phyloP scores from a whole-genome alignment of 352 stramenopile genomes.

The Pseudoperonospora humuli region DNA sequence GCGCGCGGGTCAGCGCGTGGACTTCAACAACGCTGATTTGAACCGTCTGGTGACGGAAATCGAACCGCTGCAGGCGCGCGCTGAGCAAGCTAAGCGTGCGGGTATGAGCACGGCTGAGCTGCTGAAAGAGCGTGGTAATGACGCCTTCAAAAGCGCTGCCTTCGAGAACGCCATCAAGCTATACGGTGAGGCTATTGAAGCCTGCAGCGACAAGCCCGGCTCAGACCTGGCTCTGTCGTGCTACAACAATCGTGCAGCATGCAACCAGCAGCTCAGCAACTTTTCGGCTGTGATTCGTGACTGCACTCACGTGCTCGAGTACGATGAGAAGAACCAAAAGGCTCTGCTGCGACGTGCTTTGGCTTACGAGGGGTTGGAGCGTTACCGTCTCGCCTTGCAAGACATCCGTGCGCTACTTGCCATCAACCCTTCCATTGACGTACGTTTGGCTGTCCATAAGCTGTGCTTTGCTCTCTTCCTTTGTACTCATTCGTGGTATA shows the following conservation, averaged over 20 bases:
- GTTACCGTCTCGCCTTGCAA: constrained; percentile 86
- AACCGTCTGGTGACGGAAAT: constrained; percentile 77
- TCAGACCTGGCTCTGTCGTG: constrained; percentile 87
- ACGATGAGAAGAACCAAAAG: constrained; percentile 93
- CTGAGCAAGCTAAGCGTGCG: constrained; percentile 51
- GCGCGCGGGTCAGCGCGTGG: constrained; percentile 59
- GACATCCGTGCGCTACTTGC: constrained; percentile 80
- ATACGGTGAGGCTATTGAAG: constrained; percentile 91
- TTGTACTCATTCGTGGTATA: constrained; percentile 1
- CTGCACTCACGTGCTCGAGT: constrained; percentile 92
- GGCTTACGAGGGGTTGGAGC: constrained; percentile 93
- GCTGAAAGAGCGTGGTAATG: constrained; percentile 91
- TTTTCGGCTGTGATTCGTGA: constrained; percentile 93
- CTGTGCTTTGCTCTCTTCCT: not conserved
- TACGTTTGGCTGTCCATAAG: constrained; percentile 19
- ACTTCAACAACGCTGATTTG: constrained; percentile 83
- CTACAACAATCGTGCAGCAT: constrained; percentile 93
- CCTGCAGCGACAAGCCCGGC: constrained; percentile 49
- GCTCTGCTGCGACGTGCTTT: constrained; percentile 90
- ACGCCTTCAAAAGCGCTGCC: constrained; percentile 86
- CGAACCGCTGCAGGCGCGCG: constrained; percentile 66
- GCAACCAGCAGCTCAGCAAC: constrained; percentile 96
- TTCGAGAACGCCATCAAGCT: constrained; percentile 90
- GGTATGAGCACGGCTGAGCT: constrained; percentile 79
- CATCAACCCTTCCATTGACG: constrained; percentile 85